Percentiles rank a stretch among this genome's conserved stretches.
These are phyloP conservation scores for Nidularia sp. DNA, from an alignment of 768 basidiomycete species.

Conservation along the genomic window DNA sequence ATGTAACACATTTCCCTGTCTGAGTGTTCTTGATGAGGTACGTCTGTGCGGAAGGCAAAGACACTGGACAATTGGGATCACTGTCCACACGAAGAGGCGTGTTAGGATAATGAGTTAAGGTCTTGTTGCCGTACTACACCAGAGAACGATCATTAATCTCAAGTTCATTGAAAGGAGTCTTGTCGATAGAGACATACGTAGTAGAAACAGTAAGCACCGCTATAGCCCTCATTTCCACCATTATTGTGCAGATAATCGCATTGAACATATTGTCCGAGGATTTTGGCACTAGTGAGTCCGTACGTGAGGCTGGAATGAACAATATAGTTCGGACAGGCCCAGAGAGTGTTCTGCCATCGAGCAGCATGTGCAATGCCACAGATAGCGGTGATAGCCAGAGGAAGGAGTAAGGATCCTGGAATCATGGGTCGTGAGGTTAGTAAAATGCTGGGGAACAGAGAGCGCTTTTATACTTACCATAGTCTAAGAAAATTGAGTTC, in stretches of 20 bases:
- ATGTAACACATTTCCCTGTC: constrained; percentile 18
- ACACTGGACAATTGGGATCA: constrained; percentile 4
- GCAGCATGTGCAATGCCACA: not conserved
- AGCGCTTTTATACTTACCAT: too few relatives aligned
- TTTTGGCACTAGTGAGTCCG: constrained; percentile 1
- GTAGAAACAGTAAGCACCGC: constrained; percentile 9
- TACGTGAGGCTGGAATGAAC: not conserved
- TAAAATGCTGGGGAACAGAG: too few relatives aligned
- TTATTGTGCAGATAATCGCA: constrained; percentile 6
- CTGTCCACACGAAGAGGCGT: constrained; percentile 10
- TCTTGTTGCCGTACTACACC: constrained; percentile 6
- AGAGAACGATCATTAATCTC: not conserved
- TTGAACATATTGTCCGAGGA: constrained; percentile 8
- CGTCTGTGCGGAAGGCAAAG: constrained; percentile 4
- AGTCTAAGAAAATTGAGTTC: too few relatives aligned
- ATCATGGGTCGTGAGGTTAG: too few relatives aligned
- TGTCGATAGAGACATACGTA: constrained; percentile 2
- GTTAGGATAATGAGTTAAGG: constrained; percentile 10
- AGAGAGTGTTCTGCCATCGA: not conserved
- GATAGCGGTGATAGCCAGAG: too few relatives aligned
- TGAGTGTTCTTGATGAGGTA: constrained; percentile 7
- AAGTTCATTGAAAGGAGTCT: too few relatives aligned
- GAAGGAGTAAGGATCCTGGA: too few relatives aligned
- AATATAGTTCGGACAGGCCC: constrained; percentile 3
- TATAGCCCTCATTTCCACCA: not conserved